Conservation (phyloP, 352 stramenopile species). For the Phytophthora lateralis region DNA sequence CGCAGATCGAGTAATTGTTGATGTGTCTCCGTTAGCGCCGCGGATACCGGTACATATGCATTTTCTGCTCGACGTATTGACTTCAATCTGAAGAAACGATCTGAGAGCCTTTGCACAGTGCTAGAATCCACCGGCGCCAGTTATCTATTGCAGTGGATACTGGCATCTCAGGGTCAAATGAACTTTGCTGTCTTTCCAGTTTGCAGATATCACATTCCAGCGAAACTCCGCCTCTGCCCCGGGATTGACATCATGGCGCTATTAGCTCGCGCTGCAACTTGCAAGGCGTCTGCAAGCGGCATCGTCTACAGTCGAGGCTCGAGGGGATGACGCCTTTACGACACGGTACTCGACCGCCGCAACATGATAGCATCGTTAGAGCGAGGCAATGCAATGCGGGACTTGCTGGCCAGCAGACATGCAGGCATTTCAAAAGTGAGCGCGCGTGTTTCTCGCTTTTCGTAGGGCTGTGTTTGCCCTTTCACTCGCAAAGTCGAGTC, state of each 20-base stretch:
- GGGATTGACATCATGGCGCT: constrained; percentile 2
- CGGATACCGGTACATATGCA: too few species aligned
- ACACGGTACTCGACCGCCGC: background rate
- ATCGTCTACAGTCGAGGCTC: too few species aligned
- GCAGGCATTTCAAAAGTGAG: background rate
- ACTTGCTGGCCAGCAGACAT: background rate
- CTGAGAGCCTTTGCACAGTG: too few species aligned
- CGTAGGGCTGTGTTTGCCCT: background rate
- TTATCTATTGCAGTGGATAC: constrained; percentile 7
- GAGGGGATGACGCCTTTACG: background rate
- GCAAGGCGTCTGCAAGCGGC: background rate
- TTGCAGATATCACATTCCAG: constrained; percentile 2
- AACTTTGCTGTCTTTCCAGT: background rate
- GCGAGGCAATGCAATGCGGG: too few species aligned
- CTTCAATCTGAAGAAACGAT: too few species aligned
- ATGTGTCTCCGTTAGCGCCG: background rate
- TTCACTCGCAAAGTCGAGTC: constrained; percentile 22
- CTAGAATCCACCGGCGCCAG: background rate
- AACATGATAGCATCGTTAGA: too few species aligned
- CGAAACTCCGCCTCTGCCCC: background rate
- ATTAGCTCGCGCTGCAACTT: background rate
- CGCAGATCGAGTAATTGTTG: background rate
- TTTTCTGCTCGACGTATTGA: too few species aligned
- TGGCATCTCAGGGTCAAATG: constrained; percentile 3
- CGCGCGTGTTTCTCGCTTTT: constrained; percentile 26